These are phyloP conservation scores for Arxiozyma telluris DNA, from an alignment of 1,139 yeast species.

Conservation along the genomic window DNA sequence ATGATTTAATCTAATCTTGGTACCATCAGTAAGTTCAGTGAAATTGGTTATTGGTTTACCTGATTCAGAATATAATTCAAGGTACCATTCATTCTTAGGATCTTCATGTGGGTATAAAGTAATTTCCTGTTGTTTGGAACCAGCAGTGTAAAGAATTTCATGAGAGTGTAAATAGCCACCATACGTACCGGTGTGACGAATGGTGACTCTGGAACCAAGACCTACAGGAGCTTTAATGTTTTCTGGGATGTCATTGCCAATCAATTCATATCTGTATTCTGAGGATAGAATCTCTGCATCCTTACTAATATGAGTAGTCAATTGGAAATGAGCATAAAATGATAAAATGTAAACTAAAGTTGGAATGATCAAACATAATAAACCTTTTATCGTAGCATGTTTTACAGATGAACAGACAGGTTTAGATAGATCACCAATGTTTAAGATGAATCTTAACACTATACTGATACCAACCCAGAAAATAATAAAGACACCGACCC, in stretches of 20 bases:
- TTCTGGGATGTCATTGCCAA: conserved; percentile 59
- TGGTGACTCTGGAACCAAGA: conserved; percentile 67
- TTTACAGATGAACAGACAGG: conserved; percentile 23
- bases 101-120: conserved; percentile 90
- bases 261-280: conserved; percentile 71
- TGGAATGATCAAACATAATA: conserved; percentile 62
- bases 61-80: conserved; percentile 57
- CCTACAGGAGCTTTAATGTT: conserved; percentile 75
- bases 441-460: conserved; percentile 70
- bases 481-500: conserved; percentile 93
- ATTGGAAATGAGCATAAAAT: conserved; percentile 69
- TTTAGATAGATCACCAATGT: conserved; percentile 68
- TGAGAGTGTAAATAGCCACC: conserved; percentile 97
- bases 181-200: conserved; percentile 76
- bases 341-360: conserved; percentile 53
- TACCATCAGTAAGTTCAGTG: conserved; percentile 64
- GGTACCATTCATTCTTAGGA: conserved; percentile 71
- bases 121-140: conserved; percentile 91
- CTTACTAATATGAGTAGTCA: conserved; percentile 67
- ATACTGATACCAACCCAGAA: conserved; percentile 82
- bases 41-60: conserved; percentile 40
- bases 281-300: conserved; percentile 85
- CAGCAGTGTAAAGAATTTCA: conserved; percentile 70
- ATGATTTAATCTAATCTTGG: conserved; percentile 74
- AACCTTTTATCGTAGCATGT: conserved; percentile 45